phyloP scores from a whole-genome alignment of 495 filamentous ascomycete genomes.

The Neurospora sp. region DNA sequence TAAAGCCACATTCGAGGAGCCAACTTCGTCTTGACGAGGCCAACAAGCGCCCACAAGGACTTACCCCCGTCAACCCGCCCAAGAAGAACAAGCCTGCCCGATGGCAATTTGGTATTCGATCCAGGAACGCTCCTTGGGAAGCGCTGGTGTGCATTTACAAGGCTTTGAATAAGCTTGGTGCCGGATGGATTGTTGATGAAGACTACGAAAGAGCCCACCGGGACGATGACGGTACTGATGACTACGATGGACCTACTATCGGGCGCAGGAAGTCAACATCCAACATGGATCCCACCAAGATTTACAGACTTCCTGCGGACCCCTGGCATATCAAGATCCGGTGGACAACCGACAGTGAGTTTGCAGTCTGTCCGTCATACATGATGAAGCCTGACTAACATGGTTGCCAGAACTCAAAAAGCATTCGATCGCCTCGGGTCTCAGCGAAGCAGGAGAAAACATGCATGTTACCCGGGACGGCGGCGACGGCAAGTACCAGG shows the following conservation, averaged over 20 bases:
- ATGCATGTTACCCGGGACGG: slow-evolving; percentile 29
- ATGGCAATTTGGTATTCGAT: slow-evolving; percentile 97
- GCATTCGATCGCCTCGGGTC: slow-evolving; percentile 23
- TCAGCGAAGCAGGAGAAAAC: slow-evolving; percentile 24
- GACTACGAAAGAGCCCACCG: slow-evolving; percentile 34
- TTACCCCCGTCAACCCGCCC: slow-evolving; percentile 46
- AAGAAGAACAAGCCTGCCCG: slow-evolving; percentile 64
- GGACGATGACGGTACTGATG: not conserved
- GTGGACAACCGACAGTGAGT: slow-evolving; percentile 68
- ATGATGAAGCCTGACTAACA: slow-evolving; percentile 11
- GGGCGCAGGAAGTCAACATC: slow-evolving; percentile 9
- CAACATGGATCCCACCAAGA: slow-evolving; percentile 25
- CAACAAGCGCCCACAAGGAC: slow-evolving; percentile 55
- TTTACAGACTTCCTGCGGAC: slow-evolving; percentile 76
- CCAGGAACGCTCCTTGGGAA: slow-evolving; percentile 84
- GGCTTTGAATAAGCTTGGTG: slow-evolving; percentile 75
- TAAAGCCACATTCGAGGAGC: slow-evolving; percentile 68
- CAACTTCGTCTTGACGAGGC: slow-evolving; percentile 48
- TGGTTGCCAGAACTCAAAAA: slow-evolving; percentile 25
- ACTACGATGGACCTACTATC: not conserved
- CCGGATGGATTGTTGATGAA: slow-evolving; percentile 65
- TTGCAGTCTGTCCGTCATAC: slow-evolving; percentile 17
- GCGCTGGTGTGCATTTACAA: slow-evolving; percentile 91
- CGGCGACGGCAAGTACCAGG: slow-evolving; percentile 34
- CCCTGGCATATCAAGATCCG: slow-evolving; percentile 93